These are phyloP conservation scores for Auriculariales sp. DNA, from an alignment of 768 basidiomycete species.

Conservation along the genomic window DNA sequence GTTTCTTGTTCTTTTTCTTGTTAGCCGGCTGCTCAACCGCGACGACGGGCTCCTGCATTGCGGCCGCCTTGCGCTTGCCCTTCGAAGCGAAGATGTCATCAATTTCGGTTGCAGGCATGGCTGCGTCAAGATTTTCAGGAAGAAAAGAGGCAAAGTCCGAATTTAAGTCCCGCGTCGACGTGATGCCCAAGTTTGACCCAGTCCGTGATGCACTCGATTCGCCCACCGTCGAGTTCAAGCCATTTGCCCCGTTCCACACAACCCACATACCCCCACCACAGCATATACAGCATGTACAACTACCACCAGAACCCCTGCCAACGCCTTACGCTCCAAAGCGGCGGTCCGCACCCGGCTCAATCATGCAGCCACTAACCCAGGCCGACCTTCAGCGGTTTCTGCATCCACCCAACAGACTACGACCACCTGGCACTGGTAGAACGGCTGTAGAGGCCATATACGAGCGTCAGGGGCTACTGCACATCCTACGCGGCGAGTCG, in stretches of 20 bases:
- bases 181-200: constrained; percentile 70
- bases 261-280: constrained; percentile 9
- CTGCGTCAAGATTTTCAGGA: constrained; percentile 6
- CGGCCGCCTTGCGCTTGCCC: constrained; percentile 11
- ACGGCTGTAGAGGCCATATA: constrained; percentile 7
- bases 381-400: constrained; percentile 43
- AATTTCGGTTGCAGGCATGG: constrained; percentile 56
- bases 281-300: constrained; percentile 19
- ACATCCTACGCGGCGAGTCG: constrained; percentile 35
- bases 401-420: constrained; percentile 7
- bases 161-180: neutral
- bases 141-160: constrained; percentile 5
- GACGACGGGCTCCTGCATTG: constrained; percentile 4
- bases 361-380: constrained; percentile 49
- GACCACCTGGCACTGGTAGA: constrained; percentile 15
- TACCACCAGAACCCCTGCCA: constrained; percentile 16
- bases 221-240: neutral
- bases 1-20: constrained; percentile 24
- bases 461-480: constrained; percentile 17
- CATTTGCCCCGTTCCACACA: constrained; percentile 1
- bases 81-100: constrained; percentile 69
- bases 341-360: constrained; percentile 42
- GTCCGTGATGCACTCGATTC: constrained; percentile 50
- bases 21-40: constrained; percentile 30
- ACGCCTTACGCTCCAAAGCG: constrained; percentile 56